phyloP scores from a whole-genome alignment of 306 rosid species.

The Rosa chinensis region DNA sequence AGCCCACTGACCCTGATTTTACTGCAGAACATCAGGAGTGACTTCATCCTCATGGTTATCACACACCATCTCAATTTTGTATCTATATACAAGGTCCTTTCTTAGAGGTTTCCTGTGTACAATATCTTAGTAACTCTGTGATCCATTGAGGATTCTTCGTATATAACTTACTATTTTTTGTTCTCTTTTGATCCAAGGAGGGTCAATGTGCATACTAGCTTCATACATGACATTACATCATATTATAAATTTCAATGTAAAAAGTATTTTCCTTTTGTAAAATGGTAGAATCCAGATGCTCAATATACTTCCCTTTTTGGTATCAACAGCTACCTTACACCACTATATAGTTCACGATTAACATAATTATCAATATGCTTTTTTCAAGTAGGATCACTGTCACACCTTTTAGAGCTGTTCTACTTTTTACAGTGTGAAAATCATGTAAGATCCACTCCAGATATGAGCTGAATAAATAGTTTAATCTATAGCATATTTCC shows the following conservation, averaged over 20 bases:
- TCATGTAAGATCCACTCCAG: not conserved
- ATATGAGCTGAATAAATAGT: not conserved
- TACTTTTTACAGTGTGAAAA: not conserved
- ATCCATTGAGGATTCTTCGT: not conserved
- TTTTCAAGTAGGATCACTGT: too few species aligned
- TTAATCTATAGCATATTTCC: too few species aligned
- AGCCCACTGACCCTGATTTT: slow-evolving; percentile 74
- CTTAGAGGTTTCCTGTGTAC: not conserved
- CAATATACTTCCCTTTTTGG: not conserved
- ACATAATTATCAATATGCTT: too few species aligned
- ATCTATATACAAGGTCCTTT: not conserved
- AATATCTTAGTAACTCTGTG: not conserved
- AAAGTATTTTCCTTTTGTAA: too few species aligned
- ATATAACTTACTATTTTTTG: not conserved
- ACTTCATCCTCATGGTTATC: not conserved
- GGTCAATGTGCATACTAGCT: not conserved
- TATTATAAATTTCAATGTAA: too few species aligned
- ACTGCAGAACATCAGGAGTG: slow-evolving; percentile 30
- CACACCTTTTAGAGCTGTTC: not conserved
- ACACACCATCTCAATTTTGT: not conserved
- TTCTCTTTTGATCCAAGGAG: not conserved
- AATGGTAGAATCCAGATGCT: not conserved
- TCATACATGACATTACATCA: not conserved
- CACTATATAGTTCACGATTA: too few species aligned
- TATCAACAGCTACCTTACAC: too few species aligned